Evolutionary conservation across 2,329 filamentous ascomycete species (phyloP).

Genomic region (Phoma sp.): DNA sequence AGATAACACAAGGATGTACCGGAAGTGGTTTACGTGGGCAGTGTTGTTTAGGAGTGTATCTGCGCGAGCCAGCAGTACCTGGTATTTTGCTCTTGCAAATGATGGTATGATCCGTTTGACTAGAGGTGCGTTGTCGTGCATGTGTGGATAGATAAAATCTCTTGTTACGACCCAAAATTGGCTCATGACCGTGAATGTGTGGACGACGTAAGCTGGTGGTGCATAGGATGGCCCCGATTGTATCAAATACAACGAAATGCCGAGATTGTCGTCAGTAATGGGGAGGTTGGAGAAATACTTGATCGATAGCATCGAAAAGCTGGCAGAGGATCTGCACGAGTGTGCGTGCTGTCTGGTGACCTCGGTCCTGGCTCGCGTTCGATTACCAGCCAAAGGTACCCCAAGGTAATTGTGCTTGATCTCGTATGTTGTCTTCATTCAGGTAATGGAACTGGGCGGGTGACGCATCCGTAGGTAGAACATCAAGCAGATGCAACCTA

Average conservation of each 20-base stretch:
- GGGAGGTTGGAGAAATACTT: background rate
- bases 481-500: slow-evolving; percentile 10
- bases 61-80: slow-evolving; percentile 8
- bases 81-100: slow-evolving; percentile 11
- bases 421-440: slow-evolving; percentile 1
- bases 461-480: background rate
- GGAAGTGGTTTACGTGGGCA: slow-evolving; percentile 3
- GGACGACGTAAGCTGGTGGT: background rate
- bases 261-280: background rate
- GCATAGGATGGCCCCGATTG: background rate
- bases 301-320: slow-evolving; percentile 9
- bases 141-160: slow-evolving; percentile 7
- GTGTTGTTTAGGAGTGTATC: slow-evolving; percentile 1
- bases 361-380: background rate
- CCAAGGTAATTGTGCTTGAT: slow-evolving; percentile 9
- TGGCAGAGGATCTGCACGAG: slow-evolving; percentile 2
- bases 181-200: slow-evolving; percentile 4
- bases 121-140: background rate
- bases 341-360: slow-evolving; percentile 2
- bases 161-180: slow-evolving; percentile 7
- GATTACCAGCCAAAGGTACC: slow-evolving; percentile 10
- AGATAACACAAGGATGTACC: background rate
- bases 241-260: background rate
- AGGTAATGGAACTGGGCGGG: background rate
- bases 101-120: slow-evolving; percentile 8